Base-by-base conservation (phyloP, 2,329 filamentous ascomycete species). In the Phaeosphaeria sp. region DNA sequence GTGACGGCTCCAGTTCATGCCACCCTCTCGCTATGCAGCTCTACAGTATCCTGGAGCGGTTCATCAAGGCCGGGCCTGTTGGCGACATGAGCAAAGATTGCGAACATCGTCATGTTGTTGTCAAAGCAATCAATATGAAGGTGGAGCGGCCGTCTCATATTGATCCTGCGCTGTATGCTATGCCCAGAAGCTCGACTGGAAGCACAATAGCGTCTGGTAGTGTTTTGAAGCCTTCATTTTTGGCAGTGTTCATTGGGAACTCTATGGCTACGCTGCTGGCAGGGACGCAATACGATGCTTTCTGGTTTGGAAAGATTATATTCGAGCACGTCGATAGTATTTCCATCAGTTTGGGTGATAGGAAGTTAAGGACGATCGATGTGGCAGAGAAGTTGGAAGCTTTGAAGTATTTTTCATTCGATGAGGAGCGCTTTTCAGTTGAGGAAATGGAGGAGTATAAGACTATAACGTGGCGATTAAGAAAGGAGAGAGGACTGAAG, bases 11-110 rank as follows among this genome's bases (percentile, higher is more conserved):
- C 27, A 58, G 55, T 18, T 47, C 36, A 10, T 58, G 55, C 15
- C 54, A 56, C 6, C 43, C 53, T 20, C 56, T 67, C 42, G 15
- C 41, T 11, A 63, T 60, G 60, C 52, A 62, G 23, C 51, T 67
- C 6, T 65, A 62, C 54, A 51, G 52, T 47, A 23, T 67, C 3
- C 48, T 67, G n/a, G 62, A 65, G 20, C 54, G 60, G 18, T 65
- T 67, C 54, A 58, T 67, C 27, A 46, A 25, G 21, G 49, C 54
- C 15, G 62, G 64, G 7, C 54, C 54, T 15, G 50, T 43, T 36
- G 59, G 54, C 10, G 43, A 56, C 30, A 10, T 30, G 6, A 30
- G 20, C 13, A 22, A 15, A n/a, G 27, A 22, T 3, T 7, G 30
- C 15, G 46, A 52, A n/a, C 11, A 59, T n/a, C 46, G 41, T 33